These are phyloP conservation scores for Chiua virens DNA, from an alignment of 768 basidiomycete species.

Conservation along the genomic window DNA sequence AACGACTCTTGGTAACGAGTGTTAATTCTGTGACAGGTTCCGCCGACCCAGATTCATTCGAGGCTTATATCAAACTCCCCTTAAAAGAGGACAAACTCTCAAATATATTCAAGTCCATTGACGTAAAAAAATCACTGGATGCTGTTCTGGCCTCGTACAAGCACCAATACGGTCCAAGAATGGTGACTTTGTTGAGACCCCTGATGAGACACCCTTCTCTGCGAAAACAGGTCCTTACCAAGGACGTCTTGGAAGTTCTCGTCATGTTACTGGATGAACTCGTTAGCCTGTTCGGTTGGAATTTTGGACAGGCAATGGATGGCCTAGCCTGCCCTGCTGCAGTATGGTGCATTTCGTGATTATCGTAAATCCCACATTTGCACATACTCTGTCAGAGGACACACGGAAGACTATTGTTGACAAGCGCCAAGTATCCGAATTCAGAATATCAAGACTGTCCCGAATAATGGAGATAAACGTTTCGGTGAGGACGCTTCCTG, in stretches of 20 bases:
- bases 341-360: conserved; percentile 11
- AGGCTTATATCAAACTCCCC: not conserved
- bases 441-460: conserved; percentile 9
- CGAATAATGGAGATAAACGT: conserved; percentile 13
- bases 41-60: not conserved
- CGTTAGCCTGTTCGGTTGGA: not conserved
- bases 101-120: conserved; percentile 5
- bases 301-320: conserved; percentile 24
- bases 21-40: conserved; percentile 5
- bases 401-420: conserved; percentile 5
- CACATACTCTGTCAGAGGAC: conserved; percentile 4
- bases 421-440: not conserved
- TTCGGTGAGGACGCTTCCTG: conserved; percentile 4
- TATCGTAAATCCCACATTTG: not conserved
- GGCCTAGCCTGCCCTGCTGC: conserved; percentile 17
- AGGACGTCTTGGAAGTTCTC: conserved; percentile 9
- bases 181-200: conserved; percentile 22
- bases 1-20: too few relatives aligned
- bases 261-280: conserved; percentile 15
- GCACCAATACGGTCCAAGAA: conserved; percentile 20
- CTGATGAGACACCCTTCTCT: conserved; percentile 16
- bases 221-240: conserved; percentile 13
- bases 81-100: too few relatives aligned
- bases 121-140: conserved; percentile 15
- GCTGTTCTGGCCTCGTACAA: conserved; percentile 8